phyloP scores from a whole-genome alignment of 257 asterid genomes.

The Penstemon newberryi region DNA sequence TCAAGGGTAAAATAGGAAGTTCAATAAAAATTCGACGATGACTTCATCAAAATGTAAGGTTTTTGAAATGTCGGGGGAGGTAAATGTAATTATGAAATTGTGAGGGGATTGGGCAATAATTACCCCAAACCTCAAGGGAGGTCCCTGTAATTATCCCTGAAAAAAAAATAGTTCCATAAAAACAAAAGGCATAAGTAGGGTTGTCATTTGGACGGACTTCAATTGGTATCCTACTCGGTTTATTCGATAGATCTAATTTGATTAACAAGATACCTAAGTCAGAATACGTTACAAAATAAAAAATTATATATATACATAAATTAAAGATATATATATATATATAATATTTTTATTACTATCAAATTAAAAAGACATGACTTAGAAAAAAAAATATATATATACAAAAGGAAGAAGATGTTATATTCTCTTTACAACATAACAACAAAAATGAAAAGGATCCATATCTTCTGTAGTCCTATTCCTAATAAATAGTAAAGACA shows the following conservation, averaged over 20 bases:
- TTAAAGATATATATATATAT: not conserved
- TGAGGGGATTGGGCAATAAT: too few relatives aligned
- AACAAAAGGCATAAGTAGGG: too few relatives aligned
- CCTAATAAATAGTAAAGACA: not conserved
- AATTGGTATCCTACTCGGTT: too few relatives aligned
- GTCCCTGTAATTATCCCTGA: too few relatives aligned
- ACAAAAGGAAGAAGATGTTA: slow-evolving; percentile 39
- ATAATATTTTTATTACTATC: slow-evolving; percentile 7
- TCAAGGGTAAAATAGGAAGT: too few relatives aligned
- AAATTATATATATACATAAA: slow-evolving; percentile 23
- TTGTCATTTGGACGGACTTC: too few relatives aligned
- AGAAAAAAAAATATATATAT: slow-evolving; percentile 45
- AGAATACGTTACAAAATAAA: not conserved
- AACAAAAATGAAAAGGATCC: slow-evolving; percentile 44
- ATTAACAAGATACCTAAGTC: slow-evolving; percentile 22
- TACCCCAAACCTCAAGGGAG: too few relatives aligned
- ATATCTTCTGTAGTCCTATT: slow-evolving; percentile 35
- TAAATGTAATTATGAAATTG: too few relatives aligned
- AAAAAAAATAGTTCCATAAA: too few relatives aligned
- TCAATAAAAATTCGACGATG: too few relatives aligned
- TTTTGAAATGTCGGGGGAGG: too few relatives aligned
- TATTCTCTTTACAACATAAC: slow-evolving; percentile 39
- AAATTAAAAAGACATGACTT: slow-evolving; percentile 23
- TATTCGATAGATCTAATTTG: slow-evolving; percentile 21
- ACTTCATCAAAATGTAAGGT: too few relatives aligned